Evolutionary conservation across 2,329 filamentous ascomycete species (phyloP).

Genomic region (Fusarium floridanum): DNA sequence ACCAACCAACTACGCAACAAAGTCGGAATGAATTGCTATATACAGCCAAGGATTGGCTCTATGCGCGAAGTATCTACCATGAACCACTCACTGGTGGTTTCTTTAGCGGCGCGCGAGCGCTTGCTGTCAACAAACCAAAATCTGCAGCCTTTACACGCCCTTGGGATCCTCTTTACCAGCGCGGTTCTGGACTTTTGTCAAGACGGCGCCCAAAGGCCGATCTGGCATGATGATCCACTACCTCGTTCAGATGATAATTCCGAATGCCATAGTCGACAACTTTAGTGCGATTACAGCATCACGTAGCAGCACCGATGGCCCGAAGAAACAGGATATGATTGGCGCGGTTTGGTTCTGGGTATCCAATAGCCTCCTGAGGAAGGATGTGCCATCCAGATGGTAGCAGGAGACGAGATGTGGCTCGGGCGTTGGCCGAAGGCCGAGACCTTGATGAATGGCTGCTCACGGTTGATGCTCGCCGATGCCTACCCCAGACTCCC

Average conservation of each 20-base stretch:
- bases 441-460: conserved; percentile 16
- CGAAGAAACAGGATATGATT: conserved; percentile 11
- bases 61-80: neutral
- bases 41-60: neutral
- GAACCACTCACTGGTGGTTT: neutral
- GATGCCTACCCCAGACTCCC: conserved; percentile 38
- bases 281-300: neutral
- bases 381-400: neutral
- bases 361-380: conserved; percentile 1
- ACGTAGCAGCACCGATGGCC: conserved; percentile 9
- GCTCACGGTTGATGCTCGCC: conserved; percentile 10
- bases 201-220: neutral
- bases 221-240: neutral
- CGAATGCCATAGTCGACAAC: neutral
- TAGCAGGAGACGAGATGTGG: conserved; percentile 16
- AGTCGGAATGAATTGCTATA: conserved; percentile 26
- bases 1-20: conserved; percentile 3
- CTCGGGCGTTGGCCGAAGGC: conserved; percentile 44
- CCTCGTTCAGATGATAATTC: neutral
- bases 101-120: neutral
- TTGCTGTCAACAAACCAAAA: neutral
- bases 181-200: conserved; percentile 8
- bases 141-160: neutral
- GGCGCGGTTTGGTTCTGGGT: neutral
- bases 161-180: neutral